Evolutionary conservation across 1,284 basidiomycete species (phyloP).

Genomic region (Cutaneotrichosporon daszewskae): DNA sequence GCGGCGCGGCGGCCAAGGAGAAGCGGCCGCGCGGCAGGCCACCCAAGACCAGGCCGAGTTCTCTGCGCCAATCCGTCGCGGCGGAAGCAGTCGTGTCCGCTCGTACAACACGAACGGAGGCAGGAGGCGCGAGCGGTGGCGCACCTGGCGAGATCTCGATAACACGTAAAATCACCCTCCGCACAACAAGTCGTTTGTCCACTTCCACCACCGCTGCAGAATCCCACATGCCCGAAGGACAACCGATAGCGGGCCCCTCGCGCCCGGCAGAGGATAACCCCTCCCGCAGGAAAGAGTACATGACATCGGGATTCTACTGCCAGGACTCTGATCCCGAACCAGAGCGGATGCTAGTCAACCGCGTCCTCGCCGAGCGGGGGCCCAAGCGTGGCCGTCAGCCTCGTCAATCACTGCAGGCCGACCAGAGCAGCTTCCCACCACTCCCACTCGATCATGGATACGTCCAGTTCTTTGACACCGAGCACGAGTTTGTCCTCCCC

Average conservation of each 20-base stretch:
- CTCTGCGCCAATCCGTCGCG: neutral
- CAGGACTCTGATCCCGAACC: conserved; percentile 28
- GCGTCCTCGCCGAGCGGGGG: conserved; percentile 16
- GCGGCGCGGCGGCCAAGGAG: neutral
- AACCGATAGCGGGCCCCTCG: neutral
- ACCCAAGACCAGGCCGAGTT: too few relatives aligned
- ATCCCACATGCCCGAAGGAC: neutral
- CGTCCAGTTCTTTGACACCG: conserved; percentile 31
- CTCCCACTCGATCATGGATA: conserved; percentile 37
- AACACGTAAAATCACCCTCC: conserved; percentile 10
- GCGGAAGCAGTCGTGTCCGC: too few relatives aligned
- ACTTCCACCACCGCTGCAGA: too few relatives aligned
- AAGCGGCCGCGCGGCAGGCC: neutral
- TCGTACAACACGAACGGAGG: too few relatives aligned
- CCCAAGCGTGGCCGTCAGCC: conserved; percentile 8
- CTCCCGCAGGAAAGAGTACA: conserved; percentile 30
- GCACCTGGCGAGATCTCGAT: too few relatives aligned
- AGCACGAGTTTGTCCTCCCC: conserved; percentile 43
- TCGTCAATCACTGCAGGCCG: conserved; percentile 5
- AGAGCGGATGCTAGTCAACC: conserved; percentile 26
- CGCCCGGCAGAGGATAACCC: conserved; percentile 4
- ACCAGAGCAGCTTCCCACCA: conserved; percentile 26
- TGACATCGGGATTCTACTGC: conserved; percentile 39
- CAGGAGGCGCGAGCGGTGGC: too few relatives aligned
- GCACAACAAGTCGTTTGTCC: too few relatives aligned